Percentiles rank a stretch among this genome's conserved stretches.
Evolutionary conservation across 352 stramenopile genomes (phyloP).

Genomic region (Phytophthora melonis): DNA sequence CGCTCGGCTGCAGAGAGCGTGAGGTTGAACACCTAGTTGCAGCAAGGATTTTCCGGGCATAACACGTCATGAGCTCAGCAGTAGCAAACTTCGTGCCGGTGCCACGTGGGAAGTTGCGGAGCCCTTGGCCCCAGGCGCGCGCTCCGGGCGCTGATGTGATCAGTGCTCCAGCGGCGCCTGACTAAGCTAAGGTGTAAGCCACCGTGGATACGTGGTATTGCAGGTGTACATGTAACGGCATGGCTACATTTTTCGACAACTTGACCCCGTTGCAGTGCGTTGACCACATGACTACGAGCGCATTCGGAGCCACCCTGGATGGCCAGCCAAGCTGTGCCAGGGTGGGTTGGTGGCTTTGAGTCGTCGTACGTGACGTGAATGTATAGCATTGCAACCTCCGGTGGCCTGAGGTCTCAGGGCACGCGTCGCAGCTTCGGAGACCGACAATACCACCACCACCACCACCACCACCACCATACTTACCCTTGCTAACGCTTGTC

Average conservation of each 20-base stretch:
- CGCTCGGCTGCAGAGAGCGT: slow-evolving; percentile 16
- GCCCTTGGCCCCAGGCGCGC: neutral
- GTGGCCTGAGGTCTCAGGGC: neutral
- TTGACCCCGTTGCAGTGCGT: neutral
- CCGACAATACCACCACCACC: slow-evolving; percentile 1
- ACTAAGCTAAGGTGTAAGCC: neutral
- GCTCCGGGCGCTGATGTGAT: neutral
- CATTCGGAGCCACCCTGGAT: too few species aligned
- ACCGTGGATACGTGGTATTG: neutral
- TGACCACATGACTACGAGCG: too few species aligned
- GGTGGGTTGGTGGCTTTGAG: neutral
- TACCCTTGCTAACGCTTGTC: too few species aligned
- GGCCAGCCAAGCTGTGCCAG: neutral
- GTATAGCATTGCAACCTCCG: too few species aligned
- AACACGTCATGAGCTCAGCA: slow-evolving; percentile 38
- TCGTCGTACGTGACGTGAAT: neutral
- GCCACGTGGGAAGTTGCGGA: slow-evolving; percentile 8
- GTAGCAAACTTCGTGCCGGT: slow-evolving; percentile 8
- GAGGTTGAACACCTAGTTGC: slow-evolving; percentile 15
- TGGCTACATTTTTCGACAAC: neutral
- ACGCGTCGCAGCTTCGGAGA: neutral
- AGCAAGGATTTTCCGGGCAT: slow-evolving; percentile 20
- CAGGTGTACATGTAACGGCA: neutral
- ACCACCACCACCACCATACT: too few species aligned
- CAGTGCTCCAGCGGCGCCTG: neutral